A percentile compares a stretch with the other conserved stretches of the same genome.
phyloP scores from a whole-genome alignment of 2,329 filamentous ascomycete species.

The Trichoderma brevicompactum region DNA sequence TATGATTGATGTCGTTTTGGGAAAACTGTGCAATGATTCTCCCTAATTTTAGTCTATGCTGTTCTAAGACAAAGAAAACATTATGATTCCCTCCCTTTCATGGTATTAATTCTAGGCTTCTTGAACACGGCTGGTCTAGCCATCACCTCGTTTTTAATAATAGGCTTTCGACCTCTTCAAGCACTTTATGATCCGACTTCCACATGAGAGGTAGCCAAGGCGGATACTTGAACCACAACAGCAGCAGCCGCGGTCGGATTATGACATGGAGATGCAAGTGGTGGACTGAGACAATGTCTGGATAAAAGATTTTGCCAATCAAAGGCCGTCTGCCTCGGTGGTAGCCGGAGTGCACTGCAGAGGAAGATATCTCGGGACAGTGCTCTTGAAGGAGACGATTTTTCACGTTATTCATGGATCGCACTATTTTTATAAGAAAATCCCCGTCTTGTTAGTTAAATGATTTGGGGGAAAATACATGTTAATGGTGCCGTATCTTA shows the following conservation, averaged over 20 bases:
- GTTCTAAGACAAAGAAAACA: too few species aligned
- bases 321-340: slow-evolving; percentile 4
- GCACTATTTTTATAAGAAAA: background rate
- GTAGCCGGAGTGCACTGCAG: slow-evolving; percentile 9
- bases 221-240: slow-evolving; percentile 24
- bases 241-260: background rate
- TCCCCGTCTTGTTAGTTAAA: background rate
- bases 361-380: background rate
- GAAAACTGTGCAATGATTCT: too few species aligned
- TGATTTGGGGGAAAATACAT: background rate
- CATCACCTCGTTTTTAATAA: background rate
- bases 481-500: background rate
- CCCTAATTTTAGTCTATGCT: too few species aligned
- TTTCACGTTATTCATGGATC: background rate
- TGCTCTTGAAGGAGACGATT: background rate
- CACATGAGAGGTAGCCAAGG: slow-evolving; percentile 29
- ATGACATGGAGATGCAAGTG: slow-evolving; percentile 31
- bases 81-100: too few species aligned
- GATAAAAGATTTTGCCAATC: slow-evolving; percentile 1
- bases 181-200: slow-evolving; percentile 24
- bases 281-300: slow-evolving; percentile 28
- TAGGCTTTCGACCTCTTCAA: slow-evolving; percentile 32
- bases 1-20: too few species aligned
- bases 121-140: too few species aligned
- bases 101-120: too few species aligned